Conservation (phyloP, 2,329 filamentous ascomycete genomes). For the Cladophialophora exuberans region DNA sequence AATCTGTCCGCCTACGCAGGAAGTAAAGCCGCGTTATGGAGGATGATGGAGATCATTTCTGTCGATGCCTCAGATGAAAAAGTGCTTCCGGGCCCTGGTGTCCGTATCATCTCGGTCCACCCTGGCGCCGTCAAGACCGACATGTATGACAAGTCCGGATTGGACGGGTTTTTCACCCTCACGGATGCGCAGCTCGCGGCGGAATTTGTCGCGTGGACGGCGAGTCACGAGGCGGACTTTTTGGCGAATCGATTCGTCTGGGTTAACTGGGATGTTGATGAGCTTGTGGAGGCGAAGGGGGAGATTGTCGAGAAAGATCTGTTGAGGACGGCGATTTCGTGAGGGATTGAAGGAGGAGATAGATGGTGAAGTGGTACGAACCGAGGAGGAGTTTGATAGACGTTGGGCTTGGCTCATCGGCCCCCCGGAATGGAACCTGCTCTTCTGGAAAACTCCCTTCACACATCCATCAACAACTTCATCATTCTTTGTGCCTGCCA, state of each 20-base stretch:
- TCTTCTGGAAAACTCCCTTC: no score
- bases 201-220: neutral
- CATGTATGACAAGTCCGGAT: conserved; percentile 2
- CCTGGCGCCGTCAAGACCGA: conserved; percentile 2
- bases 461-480: no score
- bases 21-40: conserved; percentile 9
- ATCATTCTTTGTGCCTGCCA: no score
- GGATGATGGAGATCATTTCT: conserved; percentile 8
- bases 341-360: no score
- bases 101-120: conserved; percentile 2
- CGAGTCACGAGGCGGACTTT: conserved; percentile 3
- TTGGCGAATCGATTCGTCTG: conserved; percentile 4
- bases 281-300: conserved; percentile 1
- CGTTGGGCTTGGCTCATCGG: no score
- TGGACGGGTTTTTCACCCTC: neutral
- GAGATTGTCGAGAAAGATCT: conserved; percentile 5
- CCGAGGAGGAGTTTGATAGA: no score
- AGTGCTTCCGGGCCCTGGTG: neutral
- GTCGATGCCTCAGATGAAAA: neutral
- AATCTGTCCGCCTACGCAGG: conserved; percentile 1
- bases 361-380: no score
- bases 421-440: no score
- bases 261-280: conserved; percentile 7
- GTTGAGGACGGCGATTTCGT: conserved; percentile 4
- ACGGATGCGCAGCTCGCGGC: conserved; percentile 1